Percentiles rank a stretch among this genome's conserved stretches.
phyloP scores from a whole-genome alignment of 257 asterid species.

The Lavandula angustifolia region DNA sequence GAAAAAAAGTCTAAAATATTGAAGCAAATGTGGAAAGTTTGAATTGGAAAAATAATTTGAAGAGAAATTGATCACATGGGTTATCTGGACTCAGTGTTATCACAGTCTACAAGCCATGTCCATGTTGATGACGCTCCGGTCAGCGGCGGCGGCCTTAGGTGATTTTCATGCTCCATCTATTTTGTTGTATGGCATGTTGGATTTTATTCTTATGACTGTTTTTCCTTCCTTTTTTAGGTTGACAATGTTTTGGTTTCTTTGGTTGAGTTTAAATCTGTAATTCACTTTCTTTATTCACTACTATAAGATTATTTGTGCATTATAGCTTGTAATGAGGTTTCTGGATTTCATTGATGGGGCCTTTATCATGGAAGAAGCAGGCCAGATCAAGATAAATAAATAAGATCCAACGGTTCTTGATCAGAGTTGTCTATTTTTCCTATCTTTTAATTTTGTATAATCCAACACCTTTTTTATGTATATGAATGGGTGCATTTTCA shows the following conservation, averaged over 20 bases:
- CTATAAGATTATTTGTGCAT: background rate
- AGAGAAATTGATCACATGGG: background rate
- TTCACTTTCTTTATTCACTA: background rate
- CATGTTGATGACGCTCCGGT: constrained; percentile 79
- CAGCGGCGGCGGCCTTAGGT: constrained; percentile 97
- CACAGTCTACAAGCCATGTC: constrained; percentile 42
- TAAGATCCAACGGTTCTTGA: constrained; percentile 11
- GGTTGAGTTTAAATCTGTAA: background rate
- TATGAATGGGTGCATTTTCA: background rate
- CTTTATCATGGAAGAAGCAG: background rate
- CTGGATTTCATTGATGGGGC: background rate
- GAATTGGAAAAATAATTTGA: no score
- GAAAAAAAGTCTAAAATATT: no score
- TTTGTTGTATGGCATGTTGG: constrained; percentile 11
- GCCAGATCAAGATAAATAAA: constrained; percentile 17
- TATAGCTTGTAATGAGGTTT: constrained; percentile 4
- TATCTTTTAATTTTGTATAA: background rate
- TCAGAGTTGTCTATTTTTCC: background rate
- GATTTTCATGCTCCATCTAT: constrained; percentile 21
- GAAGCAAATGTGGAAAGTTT: no score
- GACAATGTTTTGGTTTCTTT: background rate
- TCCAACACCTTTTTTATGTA: background rate
- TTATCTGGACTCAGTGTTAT: background rate
- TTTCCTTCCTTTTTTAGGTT: background rate
- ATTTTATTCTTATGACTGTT: background rate